Evolutionary conservation across 208 protist species (phyloP).

Genomic region (Entamoeba moshkovskii): DNA sequence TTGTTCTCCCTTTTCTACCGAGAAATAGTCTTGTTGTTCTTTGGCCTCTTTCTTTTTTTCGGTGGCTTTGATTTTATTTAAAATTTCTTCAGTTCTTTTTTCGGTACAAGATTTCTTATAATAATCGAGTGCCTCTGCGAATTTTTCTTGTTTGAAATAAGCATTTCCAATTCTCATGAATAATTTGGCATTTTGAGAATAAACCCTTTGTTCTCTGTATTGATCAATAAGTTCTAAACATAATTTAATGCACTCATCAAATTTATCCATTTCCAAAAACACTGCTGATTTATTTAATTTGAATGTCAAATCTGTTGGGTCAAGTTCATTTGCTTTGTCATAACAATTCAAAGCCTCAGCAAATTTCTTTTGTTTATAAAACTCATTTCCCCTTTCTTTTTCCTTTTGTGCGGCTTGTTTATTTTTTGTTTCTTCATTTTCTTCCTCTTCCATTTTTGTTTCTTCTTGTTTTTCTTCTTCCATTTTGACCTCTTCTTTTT

Average conservation of each 20-base stretch:
- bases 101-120: background rate
- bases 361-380: background rate
- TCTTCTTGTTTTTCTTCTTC: background rate
- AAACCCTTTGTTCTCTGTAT: background rate
- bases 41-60: no score
- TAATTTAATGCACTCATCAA: background rate
- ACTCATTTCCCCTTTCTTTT: background rate
- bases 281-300: background rate
- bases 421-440: background rate
- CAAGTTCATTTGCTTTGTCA: constrained; percentile 1
- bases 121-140: background rate
- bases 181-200: background rate
- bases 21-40: no score
- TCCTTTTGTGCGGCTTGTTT: background rate
- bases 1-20: no score
- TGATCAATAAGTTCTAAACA: background rate
- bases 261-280: background rate
- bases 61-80: no score
- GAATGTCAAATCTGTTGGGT: background rate
- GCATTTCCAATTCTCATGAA: background rate
- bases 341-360: background rate
- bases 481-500: background rate
- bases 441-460: background rate
- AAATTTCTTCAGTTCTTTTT: background rate
- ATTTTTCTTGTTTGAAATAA: background rate